Evolutionary conservation across 1,284 basidiomycete genomes (phyloP).

Genomic region (Ustilago curta): DNA sequence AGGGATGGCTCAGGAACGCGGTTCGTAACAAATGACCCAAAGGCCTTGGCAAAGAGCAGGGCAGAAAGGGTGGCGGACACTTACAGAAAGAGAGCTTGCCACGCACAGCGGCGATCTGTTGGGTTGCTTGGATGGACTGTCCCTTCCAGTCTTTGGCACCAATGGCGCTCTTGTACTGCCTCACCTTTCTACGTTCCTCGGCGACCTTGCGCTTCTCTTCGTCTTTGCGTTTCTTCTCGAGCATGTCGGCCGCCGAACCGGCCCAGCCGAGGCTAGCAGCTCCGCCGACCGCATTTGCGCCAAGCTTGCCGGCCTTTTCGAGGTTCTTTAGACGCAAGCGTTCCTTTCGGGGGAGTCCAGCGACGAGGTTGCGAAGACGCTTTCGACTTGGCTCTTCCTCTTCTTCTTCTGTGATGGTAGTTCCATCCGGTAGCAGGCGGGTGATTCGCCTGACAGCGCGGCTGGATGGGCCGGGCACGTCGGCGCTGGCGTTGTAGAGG

Average conservation of each 20-base stretch:
- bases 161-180: slow-evolving; percentile 62
- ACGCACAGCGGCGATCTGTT: slow-evolving; percentile 53
- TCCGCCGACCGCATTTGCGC: slow-evolving; percentile 33
- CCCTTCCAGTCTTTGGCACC: slow-evolving; percentile 64
- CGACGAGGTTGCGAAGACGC: slow-evolving; percentile 64
- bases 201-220: slow-evolving; percentile 65
- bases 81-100: slow-evolving; percentile 54
- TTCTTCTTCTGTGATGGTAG: slow-evolving; percentile 51
- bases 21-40: slow-evolving; percentile 20
- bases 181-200: slow-evolving; percentile 63
- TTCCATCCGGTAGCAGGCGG: slow-evolving; percentile 44
- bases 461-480: slow-evolving; percentile 59
- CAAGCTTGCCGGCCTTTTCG: slow-evolving; percentile 52
- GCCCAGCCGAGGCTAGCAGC: slow-evolving; percentile 62
- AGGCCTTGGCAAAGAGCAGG: slow-evolving; percentile 20
- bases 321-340: slow-evolving; percentile 62
- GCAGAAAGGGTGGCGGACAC: slow-evolving; percentile 16
- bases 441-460: slow-evolving; percentile 39
- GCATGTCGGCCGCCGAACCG: slow-evolving; percentile 67
- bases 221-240: slow-evolving; percentile 68
- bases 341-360: slow-evolving; percentile 60
- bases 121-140: slow-evolving; percentile 48
- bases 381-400: slow-evolving; percentile 61
- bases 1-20: slow-evolving; percentile 35
- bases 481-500: slow-evolving; percentile 70